Percentiles rank a stretch among this genome's conserved stretches.
Evolutionary conservation across 371 early-diverging fungal genomes (phyloP).

Genomic region (Mortierella sp.): DNA sequence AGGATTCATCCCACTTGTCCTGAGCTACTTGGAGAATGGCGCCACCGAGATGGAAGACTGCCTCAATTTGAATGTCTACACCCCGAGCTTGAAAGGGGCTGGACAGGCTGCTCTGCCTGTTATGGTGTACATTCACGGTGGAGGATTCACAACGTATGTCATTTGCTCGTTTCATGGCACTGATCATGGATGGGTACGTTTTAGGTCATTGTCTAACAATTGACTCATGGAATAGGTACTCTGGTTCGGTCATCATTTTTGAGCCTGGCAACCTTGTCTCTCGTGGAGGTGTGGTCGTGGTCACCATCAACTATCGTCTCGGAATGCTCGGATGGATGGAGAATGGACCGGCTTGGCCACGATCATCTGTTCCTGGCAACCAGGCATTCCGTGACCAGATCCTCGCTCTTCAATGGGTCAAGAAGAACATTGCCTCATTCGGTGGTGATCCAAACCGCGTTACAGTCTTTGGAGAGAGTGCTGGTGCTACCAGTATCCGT

Average conservation of each 20-base stretch:
- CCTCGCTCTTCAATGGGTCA: conserved; percentile 59
- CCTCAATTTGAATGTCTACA: conserved; percentile 26
- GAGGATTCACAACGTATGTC: conserved; percentile 22
- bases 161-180: neutral
- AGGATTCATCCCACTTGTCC: conserved; percentile 17
- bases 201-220: too few relatives aligned
- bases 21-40: conserved; percentile 10
- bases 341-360: neutral
- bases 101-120: conserved; percentile 13
- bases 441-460: conserved; percentile 56
- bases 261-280: conserved; percentile 31
- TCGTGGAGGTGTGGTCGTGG: conserved; percentile 31
- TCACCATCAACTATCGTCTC: conserved; percentile 35
- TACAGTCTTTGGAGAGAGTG: conserved; percentile 56
- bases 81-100: conserved; percentile 26
- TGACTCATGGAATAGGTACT: conserved; percentile 1
- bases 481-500: conserved; percentile 53
- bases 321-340: conserved; percentile 55
- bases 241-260: conserved; percentile 10
- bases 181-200: neutral
- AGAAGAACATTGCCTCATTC: conserved; percentile 56
- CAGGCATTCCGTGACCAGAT: conserved; percentile 23
- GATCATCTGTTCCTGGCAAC: conserved; percentile 30
- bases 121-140: conserved; percentile 33
- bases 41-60: conserved; percentile 29